Evolutionary conservation across 352 stramenopile species (phyloP).

Genomic region (Globisporangium yorkense): DNA sequence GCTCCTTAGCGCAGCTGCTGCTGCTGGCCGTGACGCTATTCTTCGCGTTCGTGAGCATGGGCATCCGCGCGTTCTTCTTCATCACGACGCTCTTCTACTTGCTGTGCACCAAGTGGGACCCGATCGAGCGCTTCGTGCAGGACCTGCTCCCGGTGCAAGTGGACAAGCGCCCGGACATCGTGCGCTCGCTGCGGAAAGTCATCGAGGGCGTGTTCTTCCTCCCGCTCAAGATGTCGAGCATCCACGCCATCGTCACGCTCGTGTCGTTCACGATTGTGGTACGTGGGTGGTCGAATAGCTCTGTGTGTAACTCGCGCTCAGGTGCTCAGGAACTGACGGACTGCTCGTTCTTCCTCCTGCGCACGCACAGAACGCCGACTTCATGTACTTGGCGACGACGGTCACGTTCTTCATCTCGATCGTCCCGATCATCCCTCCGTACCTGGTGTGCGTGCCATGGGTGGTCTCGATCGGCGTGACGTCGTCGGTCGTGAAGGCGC

Average conservation of each 20-base stretch:
- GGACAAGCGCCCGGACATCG: constrained; percentile 63
- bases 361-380: constrained; percentile 65
- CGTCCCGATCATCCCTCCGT: constrained; percentile 82
- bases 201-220: constrained; percentile 87
- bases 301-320: constrained; percentile 4
- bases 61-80: constrained; percentile 85
- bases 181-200: constrained; percentile 65
- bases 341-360: not conserved
- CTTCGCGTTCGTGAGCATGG: constrained; percentile 83
- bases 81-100: constrained; percentile 86
- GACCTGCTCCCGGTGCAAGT: constrained; percentile 74
- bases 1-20: constrained; percentile 74
- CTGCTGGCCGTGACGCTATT: constrained; percentile 72
- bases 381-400: constrained; percentile 81
- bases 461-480: constrained; percentile 74
- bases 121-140: constrained; percentile 77
- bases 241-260: constrained; percentile 84
- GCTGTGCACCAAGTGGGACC: constrained; percentile 82
- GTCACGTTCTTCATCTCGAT: constrained; percentile 88
- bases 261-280: constrained; percentile 84
- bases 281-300: constrained; percentile 10
- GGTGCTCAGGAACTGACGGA: not conserved
- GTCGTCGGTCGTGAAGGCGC: constrained; percentile 74
- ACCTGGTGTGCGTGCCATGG: constrained; percentile 82
- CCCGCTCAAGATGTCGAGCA: constrained; percentile 84